Conservation (phyloP, 495 filamentous ascomycete species). For the Penicillium cataractarum region DNA sequence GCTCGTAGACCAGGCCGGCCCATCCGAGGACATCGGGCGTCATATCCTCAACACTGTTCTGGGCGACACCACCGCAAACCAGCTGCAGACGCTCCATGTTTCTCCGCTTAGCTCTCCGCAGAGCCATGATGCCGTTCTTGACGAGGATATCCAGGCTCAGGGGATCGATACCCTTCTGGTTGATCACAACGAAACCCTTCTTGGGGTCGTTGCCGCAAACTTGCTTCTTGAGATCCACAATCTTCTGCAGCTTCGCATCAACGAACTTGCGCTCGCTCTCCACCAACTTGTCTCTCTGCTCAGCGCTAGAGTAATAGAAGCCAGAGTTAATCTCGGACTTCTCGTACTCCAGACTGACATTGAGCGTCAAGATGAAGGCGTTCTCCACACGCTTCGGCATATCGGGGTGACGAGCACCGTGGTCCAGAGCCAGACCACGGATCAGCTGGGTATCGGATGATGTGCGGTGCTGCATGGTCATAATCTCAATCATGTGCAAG, state of each 20-base stretch:
- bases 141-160: constrained; percentile 91
- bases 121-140: constrained; percentile 96
- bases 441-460: constrained; percentile 97
- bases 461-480: constrained; percentile 99
- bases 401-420: constrained; percentile 95
- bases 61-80: constrained; percentile 84
- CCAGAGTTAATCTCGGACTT: constrained; percentile 99
- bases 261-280: constrained; percentile 96
- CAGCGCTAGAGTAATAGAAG: constrained; percentile 97
- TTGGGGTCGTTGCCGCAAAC: constrained; percentile 93
- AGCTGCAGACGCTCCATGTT: constrained; percentile 99
- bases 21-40: constrained; percentile 88
- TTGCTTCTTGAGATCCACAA: constrained; percentile 97
- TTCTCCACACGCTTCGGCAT: constrained; percentile 98
- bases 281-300: constrained; percentile 95
- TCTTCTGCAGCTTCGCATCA: constrained; percentile 95
- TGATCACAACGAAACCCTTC: constrained; percentile 97
- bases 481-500: constrained; percentile 98
- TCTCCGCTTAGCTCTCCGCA: constrained; percentile 91
- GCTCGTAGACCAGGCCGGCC: constrained; percentile 96
- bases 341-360: constrained; percentile 97
- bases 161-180: constrained; percentile 99
- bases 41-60: constrained; percentile 95
- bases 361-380: constrained; percentile 90
- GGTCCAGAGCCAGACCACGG: constrained; percentile 87